Evolutionary conservation across 1,284 basidiomycete genomes (phyloP), one percentile per base, ranked within the genome.

Genomic region (Leccinum subfulvum): DNA sequence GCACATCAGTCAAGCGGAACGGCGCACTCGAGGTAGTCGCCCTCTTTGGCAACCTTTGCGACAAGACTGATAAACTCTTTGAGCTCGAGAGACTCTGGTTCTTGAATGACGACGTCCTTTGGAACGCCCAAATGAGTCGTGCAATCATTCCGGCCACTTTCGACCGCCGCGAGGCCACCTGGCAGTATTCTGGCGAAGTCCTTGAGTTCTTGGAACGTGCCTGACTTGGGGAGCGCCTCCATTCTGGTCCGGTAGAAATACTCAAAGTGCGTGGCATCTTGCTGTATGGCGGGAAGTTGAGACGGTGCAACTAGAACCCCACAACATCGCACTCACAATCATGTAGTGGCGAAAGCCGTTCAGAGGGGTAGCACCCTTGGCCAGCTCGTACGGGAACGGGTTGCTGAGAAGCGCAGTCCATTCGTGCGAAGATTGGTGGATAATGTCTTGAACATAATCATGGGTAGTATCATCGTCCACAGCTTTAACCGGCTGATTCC

Each of bases 321-420:
- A 39, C 16, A 1, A 16, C 39, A 18, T 5, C 2, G 14, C 10
- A 62, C 64, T 55, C 44, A 65, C 64, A 33, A 66, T 37, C 56
- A 58, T 58, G 13, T 66, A 65, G 52, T 65, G 64, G 7, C 64
- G 59, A 56, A 65, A 64, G 21, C 62, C 61, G 8, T 63, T 64
- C 11, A 66, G 26, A 18, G 30, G 18, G n/a, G 64, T 47, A 13
- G 30, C 18, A 1, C 30, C 64, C 1, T 33, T 58, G 11, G 64
- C 60, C 16, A 65, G 8, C 1, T 11, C 2, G 1, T 1, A 1
- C 9, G 60, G 60, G 52, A 66, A 63, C 14, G 41, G 18, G 23
- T 66, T 13, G 10, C 21, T 18, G 30, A 55, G 28, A 11, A 55
- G 16, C 13, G 28, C 53, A 21, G 30, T 35, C 53, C 53, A 55